Evolutionary conservation across 768 basidiomycete genomes (phyloP), one percentile per base, ranked within the genome.

Genomic region (Royoungia palumana): DNA sequence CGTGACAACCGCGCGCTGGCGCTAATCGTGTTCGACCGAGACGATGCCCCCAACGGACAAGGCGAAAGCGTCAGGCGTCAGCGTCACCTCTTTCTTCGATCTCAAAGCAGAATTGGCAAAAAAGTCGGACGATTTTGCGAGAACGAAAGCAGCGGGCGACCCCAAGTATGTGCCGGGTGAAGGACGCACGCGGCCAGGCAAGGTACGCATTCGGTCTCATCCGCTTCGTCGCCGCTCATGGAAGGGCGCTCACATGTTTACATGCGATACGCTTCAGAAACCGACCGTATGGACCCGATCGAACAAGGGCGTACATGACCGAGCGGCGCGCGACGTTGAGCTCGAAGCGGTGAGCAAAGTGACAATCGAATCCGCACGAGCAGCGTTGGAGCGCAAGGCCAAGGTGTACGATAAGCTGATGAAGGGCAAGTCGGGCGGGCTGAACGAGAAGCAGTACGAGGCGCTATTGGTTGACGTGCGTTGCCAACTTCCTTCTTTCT

Each of bases 391-490:
- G 64, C 75, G 83, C 49, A 93, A 94, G 63, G 81, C 87, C 4
- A 79, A 81, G 66, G 79, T 89, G 41, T 93, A 94, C 57, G 85
- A 91, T 11, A 84, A 91, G 62, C 63, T 93, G 32, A 70, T 75
- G 61, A 84, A 80, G 58, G 91, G 91, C 12, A 86, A 89, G 65
- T 81, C 81, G 11, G 89, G 84, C 1, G 89, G 90, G 4, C 61
- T 94, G 59, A 85, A 61, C 37, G 89, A 91, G 49, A 77, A 76
- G 45, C 87, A 94, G 59, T 87, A 81, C 50, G 83, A 83, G 46
- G 70, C 75, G 1, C 67, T 91, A 16, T 68, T 91, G 50, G 88
- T 93, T 1, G 89, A 93, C 62, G 90, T 92, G 61, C 62, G 89
- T 69, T 25, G 40, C 4, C 13, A 9, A 28, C 19, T 38, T 37